These are phyloP conservation scores for Wickerhamomyces queroliae DNA, from an alignment of 805 yeast genomes.

Conservation along the genomic window DNA sequence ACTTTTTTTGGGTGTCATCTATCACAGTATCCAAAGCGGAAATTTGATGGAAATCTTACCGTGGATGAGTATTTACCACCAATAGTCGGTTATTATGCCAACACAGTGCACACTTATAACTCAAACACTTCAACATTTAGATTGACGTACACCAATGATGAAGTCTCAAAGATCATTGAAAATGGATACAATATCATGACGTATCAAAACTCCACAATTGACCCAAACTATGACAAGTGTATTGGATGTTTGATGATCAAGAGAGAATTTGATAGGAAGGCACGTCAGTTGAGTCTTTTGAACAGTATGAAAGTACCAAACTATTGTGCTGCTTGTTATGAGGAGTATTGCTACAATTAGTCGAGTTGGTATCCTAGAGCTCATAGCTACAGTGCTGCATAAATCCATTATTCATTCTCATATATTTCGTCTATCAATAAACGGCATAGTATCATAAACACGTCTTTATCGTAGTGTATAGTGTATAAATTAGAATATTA, in stretches of 20 bases:
- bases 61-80: conserved; percentile 37
- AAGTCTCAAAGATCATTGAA: conserved; percentile 37
- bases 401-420: too few relatives aligned
- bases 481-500: too few relatives aligned
- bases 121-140: conserved; percentile 60
- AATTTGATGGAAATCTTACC: neutral
- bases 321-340: conserved; percentile 31
- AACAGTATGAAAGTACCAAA: conserved; percentile 22
- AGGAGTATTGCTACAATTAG: conserved; percentile 34
- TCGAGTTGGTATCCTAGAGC: too few relatives aligned
- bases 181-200: conserved; percentile 52
- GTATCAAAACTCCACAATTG: conserved; percentile 31
- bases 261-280: conserved; percentile 40
- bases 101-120: conserved; percentile 31
- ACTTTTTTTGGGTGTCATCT: conserved; percentile 71
- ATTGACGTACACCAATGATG: conserved; percentile 39
- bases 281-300: conserved; percentile 14
- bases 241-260: conserved; percentile 53
- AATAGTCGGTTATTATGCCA: conserved; percentile 45
- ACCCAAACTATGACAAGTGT: conserved; percentile 36
- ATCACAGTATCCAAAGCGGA: conserved; percentile 10
- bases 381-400: too few relatives aligned
- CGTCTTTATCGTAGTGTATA: too few relatives aligned
- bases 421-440: too few relatives aligned
- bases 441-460: too few relatives aligned